Base-by-base conservation (phyloP, 1,284 basidiomycete genomes). In the Sporisorium scitamineum region DNA sequence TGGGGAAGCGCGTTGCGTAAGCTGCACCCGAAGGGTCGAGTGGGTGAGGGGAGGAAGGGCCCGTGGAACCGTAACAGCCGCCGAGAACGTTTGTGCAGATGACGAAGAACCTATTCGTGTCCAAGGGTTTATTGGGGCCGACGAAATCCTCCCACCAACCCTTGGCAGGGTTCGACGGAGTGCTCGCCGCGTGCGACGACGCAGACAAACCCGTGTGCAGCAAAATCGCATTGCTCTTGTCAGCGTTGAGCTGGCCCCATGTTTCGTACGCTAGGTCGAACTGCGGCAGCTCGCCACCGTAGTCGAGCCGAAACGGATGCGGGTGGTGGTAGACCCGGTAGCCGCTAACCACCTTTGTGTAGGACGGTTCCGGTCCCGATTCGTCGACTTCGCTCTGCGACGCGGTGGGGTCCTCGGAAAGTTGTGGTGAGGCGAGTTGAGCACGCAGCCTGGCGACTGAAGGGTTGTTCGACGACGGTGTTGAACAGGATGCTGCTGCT, bases 141-240 rank as follows among this genome's bases (percentile, higher is more conserved):
- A 99, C 94, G 87, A 98, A 99, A 80, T 93, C 92, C 86, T 99
- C 93, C 96, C 96, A 99, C 97, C 96, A 99, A 6, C 97, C 96
- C 24, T 91, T 89, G 0, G 93, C 87, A 0, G 93, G 90, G 77
- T 97, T 97, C 13, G 89, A 86, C 2, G 89, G 85, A 0, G 93
- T 93, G 13, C 92, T 92, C 0, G 95, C 95, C 1, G 97, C 96
- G 87, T 99, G 96, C 0, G 94, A 97, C 2, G 93, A 95, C 0
- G 96, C 96, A 2, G 93, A 95, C 2, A 99, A 89, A 26, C 96
- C 96, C 0, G 96, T 99, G 83, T 98, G 96, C 3, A 99, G 89
- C n/a, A 99, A 90, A 58, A 99, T 95, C 55, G 90, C 95, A 84
- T 99, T 99, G 86, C 94, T 92, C 45, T 89, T 90, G 9, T 88